These are phyloP conservation scores for Backusella sp. DNA, from an alignment of 192 early-diverging fungal genomes.

Conservation along the genomic window DNA sequence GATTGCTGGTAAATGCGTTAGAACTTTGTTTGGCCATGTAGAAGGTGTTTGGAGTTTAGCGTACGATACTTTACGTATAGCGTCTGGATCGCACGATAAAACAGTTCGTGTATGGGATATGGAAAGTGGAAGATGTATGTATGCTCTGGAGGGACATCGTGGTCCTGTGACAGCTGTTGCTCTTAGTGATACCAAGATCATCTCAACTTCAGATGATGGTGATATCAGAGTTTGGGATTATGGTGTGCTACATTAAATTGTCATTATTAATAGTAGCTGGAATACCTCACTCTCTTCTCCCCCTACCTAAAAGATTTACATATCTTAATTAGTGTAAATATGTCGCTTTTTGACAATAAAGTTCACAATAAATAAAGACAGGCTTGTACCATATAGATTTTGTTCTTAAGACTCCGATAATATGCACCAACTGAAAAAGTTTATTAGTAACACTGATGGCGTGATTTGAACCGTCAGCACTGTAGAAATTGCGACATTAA, in stretches of 20 bases:
- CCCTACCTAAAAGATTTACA: not conserved
- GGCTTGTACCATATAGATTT: not conserved
- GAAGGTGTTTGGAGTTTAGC: constrained; percentile 84
- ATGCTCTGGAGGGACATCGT: constrained; percentile 61
- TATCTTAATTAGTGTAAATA: constrained; percentile 2
- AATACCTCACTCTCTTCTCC: not conserved
- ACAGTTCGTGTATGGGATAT: constrained; percentile 79
- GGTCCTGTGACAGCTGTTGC: constrained; percentile 79
- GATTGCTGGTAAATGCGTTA: constrained; percentile 69
- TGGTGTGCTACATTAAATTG: constrained; percentile 24
- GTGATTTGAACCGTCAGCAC: constrained; percentile 1
- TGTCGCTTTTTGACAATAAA: not conserved
- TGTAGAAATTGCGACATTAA: constrained; percentile 17
- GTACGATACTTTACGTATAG: constrained; percentile 70
- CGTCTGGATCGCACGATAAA: constrained; percentile 63
- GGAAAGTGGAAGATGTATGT: constrained; percentile 63
- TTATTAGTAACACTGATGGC: constrained; percentile 6
- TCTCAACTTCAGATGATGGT: constrained; percentile 85
- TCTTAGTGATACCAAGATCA: constrained; percentile 84
- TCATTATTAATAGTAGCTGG: not conserved
- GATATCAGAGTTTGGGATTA: constrained; percentile 84
- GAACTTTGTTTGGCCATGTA: constrained; percentile 77
- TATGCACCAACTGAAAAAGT: not conserved
- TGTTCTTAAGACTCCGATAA: not conserved
- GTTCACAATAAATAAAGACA: not conserved